Evolutionary conservation across 345 rosid species (phyloP).

Genomic region (Melaleuca quinquenervia): DNA sequence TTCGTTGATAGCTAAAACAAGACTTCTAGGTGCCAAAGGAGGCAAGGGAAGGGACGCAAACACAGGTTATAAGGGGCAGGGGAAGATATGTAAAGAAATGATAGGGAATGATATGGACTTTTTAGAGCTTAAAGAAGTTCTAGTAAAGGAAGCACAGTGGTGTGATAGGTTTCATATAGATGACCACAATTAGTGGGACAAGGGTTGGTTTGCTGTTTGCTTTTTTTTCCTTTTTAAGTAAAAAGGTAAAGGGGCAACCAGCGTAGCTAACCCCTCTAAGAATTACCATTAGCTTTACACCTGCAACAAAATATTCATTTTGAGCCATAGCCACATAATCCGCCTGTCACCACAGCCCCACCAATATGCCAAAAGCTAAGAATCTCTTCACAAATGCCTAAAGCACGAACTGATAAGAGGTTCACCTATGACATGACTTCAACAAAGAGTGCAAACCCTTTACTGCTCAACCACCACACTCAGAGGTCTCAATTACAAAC

Average conservation of each 20-base stretch:
- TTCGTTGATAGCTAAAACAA: neutral
- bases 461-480: neutral
- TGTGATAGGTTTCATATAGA: neutral
- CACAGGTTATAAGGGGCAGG: neutral
- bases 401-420: neutral
- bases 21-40: neutral
- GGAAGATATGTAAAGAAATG: neutral
- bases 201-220: neutral
- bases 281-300: neutral
- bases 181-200: neutral
- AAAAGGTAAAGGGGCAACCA: neutral
- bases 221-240: neutral
- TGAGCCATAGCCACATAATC: neutral
- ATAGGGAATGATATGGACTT: neutral
- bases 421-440: neutral
- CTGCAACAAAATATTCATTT: neutral
- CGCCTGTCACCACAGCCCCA: neutral
- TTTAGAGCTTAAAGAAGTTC: neutral
- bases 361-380: neutral
- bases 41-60: neutral
- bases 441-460: neutral
- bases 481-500: neutral
- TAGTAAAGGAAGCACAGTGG: neutral
- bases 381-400: neutral
- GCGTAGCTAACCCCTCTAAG: neutral